Evolutionary conservation across 345 rosid genomes (phyloP).

Genomic region (Garcia nutans): DNA sequence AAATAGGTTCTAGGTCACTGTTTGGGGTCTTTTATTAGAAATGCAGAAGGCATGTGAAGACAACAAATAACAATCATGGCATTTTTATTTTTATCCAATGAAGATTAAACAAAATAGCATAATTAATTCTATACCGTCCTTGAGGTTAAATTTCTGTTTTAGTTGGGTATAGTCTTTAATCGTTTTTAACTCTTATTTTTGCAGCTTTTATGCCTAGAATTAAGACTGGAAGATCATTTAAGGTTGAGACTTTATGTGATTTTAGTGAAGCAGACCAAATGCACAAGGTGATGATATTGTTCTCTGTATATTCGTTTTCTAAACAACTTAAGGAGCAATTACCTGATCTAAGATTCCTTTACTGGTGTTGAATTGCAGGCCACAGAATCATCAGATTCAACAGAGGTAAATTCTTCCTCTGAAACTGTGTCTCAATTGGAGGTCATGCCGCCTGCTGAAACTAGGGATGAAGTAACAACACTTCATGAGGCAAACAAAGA

Average conservation of each 20-base stretch:
- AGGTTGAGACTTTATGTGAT: slow-evolving; percentile 70
- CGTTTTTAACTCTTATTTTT: background rate
- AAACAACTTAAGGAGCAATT: background rate
- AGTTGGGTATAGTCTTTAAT: background rate
- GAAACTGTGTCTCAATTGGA: slow-evolving; percentile 27
- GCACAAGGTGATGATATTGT: slow-evolving; percentile 47
- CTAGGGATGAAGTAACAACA: slow-evolving; percentile 24
- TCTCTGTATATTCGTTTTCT: background rate
- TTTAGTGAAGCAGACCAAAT: slow-evolving; percentile 63
- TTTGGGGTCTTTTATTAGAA: background rate
- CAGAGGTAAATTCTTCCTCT: slow-evolving; percentile 11
- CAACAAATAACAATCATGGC: too few relatives aligned
- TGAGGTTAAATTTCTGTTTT: background rate
- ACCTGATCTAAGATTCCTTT: background rate
- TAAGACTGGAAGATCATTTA: slow-evolving; percentile 67
- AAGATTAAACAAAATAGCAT: background rate
- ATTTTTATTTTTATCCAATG: too few relatives aligned
- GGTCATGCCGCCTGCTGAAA: slow-evolving; percentile 13
- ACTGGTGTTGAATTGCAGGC: slow-evolving; percentile 34
- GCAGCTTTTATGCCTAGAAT: slow-evolving; percentile 88
- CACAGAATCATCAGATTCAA: slow-evolving; percentile 39
- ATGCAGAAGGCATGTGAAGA: background rate
- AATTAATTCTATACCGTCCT: background rate
- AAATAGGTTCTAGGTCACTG: background rate
- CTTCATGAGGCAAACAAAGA: slow-evolving; percentile 23